These are phyloP conservation scores for Fistulifera pelliculosa DNA, from an alignment of 108 stramenopile species.

Conservation along the genomic window DNA sequence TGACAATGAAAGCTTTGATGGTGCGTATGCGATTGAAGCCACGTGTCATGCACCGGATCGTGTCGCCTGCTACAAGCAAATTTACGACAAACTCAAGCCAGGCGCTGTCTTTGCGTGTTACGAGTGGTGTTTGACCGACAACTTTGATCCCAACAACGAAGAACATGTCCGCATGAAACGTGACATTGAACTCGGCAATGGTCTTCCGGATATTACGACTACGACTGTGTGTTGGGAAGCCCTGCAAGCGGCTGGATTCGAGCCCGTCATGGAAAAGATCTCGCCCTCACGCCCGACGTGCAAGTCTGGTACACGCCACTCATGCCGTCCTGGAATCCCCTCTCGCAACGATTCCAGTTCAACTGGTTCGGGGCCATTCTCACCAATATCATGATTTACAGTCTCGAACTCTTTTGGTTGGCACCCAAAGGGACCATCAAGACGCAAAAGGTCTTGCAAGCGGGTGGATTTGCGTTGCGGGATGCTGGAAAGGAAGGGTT, in stretches of 20 bases:
- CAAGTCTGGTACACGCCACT: constrained; percentile 69
- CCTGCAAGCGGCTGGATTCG: constrained; percentile 67
- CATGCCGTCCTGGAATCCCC: constrained; percentile 76
- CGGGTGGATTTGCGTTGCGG: constrained; percentile 69
- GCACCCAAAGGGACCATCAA: constrained; percentile 79
- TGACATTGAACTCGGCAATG: constrained; percentile 85
- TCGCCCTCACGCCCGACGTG: constrained; percentile 36
- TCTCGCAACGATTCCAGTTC: constrained; percentile 87
- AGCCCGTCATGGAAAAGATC: constrained; percentile 66
- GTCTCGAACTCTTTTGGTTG: constrained; percentile 43
- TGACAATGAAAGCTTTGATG: constrained; percentile 65
- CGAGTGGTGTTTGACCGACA: constrained; percentile 90
- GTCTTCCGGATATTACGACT: constrained; percentile 71
- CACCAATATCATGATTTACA: constrained; percentile 31
- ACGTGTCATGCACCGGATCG: constrained; percentile 91
- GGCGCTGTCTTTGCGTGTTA: constrained; percentile 77
- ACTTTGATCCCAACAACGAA: constrained; percentile 57
- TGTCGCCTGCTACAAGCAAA: constrained; percentile 60
- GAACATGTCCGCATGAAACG: constrained; percentile 74
- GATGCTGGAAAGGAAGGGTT: constrained; percentile 59
- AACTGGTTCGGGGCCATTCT: constrained; percentile 64
- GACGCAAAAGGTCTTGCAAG: constrained; percentile 81
- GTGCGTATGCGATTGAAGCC: constrained; percentile 89
- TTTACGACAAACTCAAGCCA: constrained; percentile 77
- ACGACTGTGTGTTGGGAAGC: constrained; percentile 54